A percentile compares a stretch with the other conserved stretches of the same genome.
These are phyloP conservation scores for Penicillium italicum DNA, from an alignment of 2,329 filamentous ascomycete genomes.

Conservation along the genomic window DNA sequence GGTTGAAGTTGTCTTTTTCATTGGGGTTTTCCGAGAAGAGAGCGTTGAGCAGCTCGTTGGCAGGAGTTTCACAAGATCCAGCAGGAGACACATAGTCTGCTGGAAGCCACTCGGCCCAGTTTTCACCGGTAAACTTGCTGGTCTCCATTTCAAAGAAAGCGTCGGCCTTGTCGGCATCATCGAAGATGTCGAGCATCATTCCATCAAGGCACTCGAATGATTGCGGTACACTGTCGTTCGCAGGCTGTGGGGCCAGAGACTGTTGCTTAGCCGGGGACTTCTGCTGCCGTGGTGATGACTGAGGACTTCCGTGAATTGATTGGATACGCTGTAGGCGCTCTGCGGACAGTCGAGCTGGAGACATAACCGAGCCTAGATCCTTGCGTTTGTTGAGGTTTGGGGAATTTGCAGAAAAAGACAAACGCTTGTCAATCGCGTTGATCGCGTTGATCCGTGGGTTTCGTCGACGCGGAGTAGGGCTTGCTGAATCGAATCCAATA, in stretches of 20 bases:
- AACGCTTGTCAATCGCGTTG: constrained; percentile 36
- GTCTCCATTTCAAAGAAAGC: constrained; percentile 29
- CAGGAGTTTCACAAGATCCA: constrained; percentile 28
- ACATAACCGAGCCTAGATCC: constrained; percentile 18
- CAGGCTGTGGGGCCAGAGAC: constrained; percentile 12
- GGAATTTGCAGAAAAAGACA: constrained; percentile 39
- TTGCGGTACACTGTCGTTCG: constrained; percentile 25
- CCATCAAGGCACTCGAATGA: constrained; percentile 33
- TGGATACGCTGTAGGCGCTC: constrained; percentile 37
- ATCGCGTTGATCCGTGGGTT: constrained; percentile 46
- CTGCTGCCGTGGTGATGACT: constrained; percentile 20
- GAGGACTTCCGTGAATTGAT: constrained; percentile 22
- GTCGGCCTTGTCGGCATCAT: constrained; percentile 29
- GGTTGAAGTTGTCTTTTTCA: constrained; percentile 27
- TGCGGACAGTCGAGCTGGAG: constrained; percentile 32
- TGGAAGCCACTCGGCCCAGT: constrained; percentile 40
- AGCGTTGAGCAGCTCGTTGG: constrained; percentile 34
- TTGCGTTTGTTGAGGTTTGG: constrained; percentile 29
- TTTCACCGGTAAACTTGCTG: constrained; percentile 22
- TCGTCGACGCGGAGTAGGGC: constrained; percentile 51
- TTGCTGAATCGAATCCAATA: constrained; percentile 54
- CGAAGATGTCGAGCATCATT: constrained; percentile 40
- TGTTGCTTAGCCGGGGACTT: constrained; percentile 26
- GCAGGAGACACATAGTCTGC: constrained; percentile 34
- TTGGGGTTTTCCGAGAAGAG: constrained; percentile 34